Conservation (phyloP, 2,329 filamentous ascomycete genomes). For the Fusarium anthophilum region DNA sequence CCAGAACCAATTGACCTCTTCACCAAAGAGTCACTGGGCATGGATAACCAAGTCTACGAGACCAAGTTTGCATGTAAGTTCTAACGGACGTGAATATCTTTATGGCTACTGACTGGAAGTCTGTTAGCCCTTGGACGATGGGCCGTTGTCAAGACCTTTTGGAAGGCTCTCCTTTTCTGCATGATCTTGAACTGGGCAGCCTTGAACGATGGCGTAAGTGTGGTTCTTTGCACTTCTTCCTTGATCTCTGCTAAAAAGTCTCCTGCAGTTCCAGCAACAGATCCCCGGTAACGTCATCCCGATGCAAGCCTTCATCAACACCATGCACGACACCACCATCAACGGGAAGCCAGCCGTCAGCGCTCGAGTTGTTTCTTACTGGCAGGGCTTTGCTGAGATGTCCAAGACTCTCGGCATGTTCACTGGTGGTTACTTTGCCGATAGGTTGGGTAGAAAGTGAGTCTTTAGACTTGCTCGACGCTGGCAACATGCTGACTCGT, state of each 20-base stretch:
- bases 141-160: background rate
- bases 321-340: slow-evolving; percentile 9
- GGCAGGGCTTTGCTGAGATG: slow-evolving; percentile 21
- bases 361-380: slow-evolving; percentile 17
- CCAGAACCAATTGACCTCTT: background rate
- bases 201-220: background rate
- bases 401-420: slow-evolving; percentile 7
- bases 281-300: background rate
- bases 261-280: background rate
- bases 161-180: slow-evolving; percentile 3
- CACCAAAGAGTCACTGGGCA: background rate
- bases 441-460: background rate
- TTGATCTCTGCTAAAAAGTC: background rate
- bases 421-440: background rate
- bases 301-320: slow-evolving; percentile 16
- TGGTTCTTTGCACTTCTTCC: rapidly evolving
- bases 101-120: background rate
- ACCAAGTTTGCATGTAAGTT: background rate
- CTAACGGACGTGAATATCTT: too few species aligned
- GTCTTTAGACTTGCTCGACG: background rate
- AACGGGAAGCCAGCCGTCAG: slow-evolving; percentile 12
- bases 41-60: background rate
- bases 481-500: background rate
- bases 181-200: slow-evolving; percentile 8
- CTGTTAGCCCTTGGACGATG: slow-evolving; percentile 1